Conservation (phyloP, 2,329 filamentous ascomycete species). For the Talaromyces sp. region DNA sequence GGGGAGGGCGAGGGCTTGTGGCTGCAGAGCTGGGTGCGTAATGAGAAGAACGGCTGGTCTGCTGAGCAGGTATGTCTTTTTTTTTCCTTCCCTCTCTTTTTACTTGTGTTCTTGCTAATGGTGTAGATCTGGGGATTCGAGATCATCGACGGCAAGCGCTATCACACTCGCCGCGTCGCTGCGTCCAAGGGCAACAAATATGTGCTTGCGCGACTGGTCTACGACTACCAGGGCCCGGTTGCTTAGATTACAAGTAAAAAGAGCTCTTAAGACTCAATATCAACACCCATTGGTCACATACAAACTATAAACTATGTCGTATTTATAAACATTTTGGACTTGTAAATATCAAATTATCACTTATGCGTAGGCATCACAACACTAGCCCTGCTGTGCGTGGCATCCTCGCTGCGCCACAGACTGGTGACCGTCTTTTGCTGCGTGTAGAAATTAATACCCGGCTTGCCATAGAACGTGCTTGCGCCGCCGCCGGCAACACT, state of each 20-base stretch:
- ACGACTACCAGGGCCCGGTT: slow-evolving; percentile 24
- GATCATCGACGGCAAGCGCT: slow-evolving; percentile 35
- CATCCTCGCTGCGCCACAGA: slow-evolving; percentile 82
- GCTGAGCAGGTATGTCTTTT: slow-evolving; percentile 45
- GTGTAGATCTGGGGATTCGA: slow-evolving; percentile 45
- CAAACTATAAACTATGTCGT: too few relatives aligned
- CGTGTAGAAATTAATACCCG: slow-evolving; percentile 90
- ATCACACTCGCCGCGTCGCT: slow-evolving; percentile 39
- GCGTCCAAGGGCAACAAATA: slow-evolving; percentile 34
- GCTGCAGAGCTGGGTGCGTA: slow-evolving; percentile 49
- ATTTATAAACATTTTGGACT: too few relatives aligned
- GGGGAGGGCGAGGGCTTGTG: slow-evolving; percentile 38
- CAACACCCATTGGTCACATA: neutral
- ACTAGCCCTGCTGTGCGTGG: slow-evolving; percentile 75
- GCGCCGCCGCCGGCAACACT: slow-evolving; percentile 86
- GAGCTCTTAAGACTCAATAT: too few relatives aligned
- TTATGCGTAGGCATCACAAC: slow-evolving; percentile 70
- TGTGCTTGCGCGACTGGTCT: slow-evolving; percentile 37
- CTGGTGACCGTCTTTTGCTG: slow-evolving; percentile 97
- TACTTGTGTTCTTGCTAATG: slow-evolving; percentile 6
- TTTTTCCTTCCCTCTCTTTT: neutral
- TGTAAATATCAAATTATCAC: neutral
- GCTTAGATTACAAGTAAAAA: neutral
- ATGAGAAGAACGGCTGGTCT: slow-evolving; percentile 48
- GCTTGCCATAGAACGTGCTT: slow-evolving; percentile 92